Evolutionary conservation across 1,139 yeast genomes (phyloP), one percentile per base, ranked within the genome.

Genomic region (Protomyces inundatus): DNA sequence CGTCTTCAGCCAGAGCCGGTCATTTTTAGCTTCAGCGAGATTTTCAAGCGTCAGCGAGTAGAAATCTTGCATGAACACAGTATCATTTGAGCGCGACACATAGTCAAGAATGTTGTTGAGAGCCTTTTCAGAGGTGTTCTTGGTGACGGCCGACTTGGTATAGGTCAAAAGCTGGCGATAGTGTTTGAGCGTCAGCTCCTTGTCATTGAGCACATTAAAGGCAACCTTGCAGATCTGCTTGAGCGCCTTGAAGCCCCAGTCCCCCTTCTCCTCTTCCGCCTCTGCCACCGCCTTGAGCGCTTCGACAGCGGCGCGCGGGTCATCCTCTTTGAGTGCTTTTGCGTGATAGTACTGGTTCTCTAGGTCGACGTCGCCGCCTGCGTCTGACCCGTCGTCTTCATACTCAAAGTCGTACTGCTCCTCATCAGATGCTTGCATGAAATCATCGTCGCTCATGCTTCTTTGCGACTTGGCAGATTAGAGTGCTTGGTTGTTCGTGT

Each of bases 221-320:
- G 77, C 73, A 7, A 85, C 74, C 74, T 88, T 88, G 59, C 87
- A 79, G 46, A 81, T 74, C 71, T 88, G 95, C 70, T 88, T 88
- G 61, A 78, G 74, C 0, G 90, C 79, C 68, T 84, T 86, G 73
- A 86, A 85, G 2, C 82, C 75, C 69, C 69, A 67, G 34, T 46
- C 83, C 50, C 76, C 74, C 3, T 71, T 69, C 36, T 54, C 66
- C 23, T 50, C 61, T 16, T 70, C 72, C 6, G 66, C 65, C 0
- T 69, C 70, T 1, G 80, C 71, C 1, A 82, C 77, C 30, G 71
- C 72, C 7, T 71, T 69, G 64, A 85, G 81, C 65, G 77, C 77
- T 2, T 69, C 73, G n/a, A 82, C 70, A 0, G 89, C 87, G 9
- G 71, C 75, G 1, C 70, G 71, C 0, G 78, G 75, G 55, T 84